Conservation (phyloP, 1,284 basidiomycete species). For the Ustilago trichophora region DNA sequence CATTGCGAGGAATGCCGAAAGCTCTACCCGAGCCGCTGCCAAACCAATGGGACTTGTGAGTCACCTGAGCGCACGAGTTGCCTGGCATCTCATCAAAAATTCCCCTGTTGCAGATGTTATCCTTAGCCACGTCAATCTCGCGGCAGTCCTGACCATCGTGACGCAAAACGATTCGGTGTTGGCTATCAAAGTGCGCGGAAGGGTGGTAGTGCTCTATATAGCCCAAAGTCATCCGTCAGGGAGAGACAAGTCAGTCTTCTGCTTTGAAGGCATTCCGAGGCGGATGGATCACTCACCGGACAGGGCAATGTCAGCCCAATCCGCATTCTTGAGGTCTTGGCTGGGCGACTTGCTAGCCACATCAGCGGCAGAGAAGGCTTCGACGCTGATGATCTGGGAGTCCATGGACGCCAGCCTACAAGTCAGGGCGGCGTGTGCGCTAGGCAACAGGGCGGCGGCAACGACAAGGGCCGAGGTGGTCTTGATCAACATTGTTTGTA, state of each 20-base stretch:
- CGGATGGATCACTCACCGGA: no score
- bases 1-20: background rate
- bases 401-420: no score
- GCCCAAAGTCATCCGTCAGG: no score
- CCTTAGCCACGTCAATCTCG: background rate
- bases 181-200: no score
- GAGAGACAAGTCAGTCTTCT: no score
- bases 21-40: no score
- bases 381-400: slow-evolving; percentile 1
- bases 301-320: no score
- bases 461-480: slow-evolving; percentile 3
- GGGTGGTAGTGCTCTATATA: no score
- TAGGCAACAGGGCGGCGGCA: background rate
- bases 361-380: slow-evolving; percentile 1
- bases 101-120: slow-evolving; percentile 4
- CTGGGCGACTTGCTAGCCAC: no score
- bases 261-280: no score
- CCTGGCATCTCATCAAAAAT: background rate
- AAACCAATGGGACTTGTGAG: no score
- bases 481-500: slow-evolving; percentile 15
- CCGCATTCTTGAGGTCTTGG: no score
- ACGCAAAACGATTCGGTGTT: slow-evolving; percentile 2
- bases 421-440: background rate
- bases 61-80: slow-evolving; percentile 14
- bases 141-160: slow-evolving; percentile 5